These are phyloP conservation scores for Schoenoplectus tabernaemontani DNA, from an alignment of 202 grass and related monocot genomes.

Conservation along the genomic window DNA sequence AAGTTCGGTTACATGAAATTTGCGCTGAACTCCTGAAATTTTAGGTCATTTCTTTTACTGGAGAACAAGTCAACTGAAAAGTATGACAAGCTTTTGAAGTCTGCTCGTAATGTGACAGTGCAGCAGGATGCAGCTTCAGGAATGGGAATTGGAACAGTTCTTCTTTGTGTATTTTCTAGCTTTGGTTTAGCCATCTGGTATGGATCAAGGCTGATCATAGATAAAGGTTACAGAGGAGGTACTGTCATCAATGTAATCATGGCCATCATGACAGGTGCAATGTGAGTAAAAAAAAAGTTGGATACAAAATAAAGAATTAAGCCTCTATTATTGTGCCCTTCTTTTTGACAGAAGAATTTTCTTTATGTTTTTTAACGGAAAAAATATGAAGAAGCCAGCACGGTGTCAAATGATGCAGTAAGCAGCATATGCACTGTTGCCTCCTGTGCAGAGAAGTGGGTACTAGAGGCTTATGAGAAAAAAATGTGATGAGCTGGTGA, in stretches of 20 bases:
- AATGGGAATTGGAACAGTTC: constrained; percentile 36
- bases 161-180: constrained; percentile 51
- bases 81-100: constrained; percentile 50
- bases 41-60: constrained; percentile 73
- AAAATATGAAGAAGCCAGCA: constrained; percentile 82
- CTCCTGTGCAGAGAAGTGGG: constrained; percentile 47
- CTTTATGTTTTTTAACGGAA: constrained; percentile 24
- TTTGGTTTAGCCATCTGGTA: constrained; percentile 66
- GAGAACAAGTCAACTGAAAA: constrained; percentile 50
- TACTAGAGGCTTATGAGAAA: constrained; percentile 44
- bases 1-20: constrained; percentile 10
- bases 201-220: constrained; percentile 54
- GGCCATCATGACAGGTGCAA: constrained; percentile 54
- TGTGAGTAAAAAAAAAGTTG: constrained; percentile 30
- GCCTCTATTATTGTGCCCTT: background rate
- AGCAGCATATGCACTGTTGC: constrained; percentile 57
- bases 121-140: constrained; percentile 45
- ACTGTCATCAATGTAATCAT: constrained; percentile 64
- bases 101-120: constrained; percentile 38
- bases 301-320: background rate
- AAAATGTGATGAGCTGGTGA: constrained; percentile 50
- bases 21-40: constrained; percentile 3
- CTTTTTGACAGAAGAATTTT: background rate
- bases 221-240: constrained; percentile 52
- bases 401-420: constrained; percentile 65